Evolutionary conservation across 2,329 filamentous ascomycete species (phyloP), one percentile per base, ranked within the genome.

Genomic region (Emericellopsis atlantica): DNA sequence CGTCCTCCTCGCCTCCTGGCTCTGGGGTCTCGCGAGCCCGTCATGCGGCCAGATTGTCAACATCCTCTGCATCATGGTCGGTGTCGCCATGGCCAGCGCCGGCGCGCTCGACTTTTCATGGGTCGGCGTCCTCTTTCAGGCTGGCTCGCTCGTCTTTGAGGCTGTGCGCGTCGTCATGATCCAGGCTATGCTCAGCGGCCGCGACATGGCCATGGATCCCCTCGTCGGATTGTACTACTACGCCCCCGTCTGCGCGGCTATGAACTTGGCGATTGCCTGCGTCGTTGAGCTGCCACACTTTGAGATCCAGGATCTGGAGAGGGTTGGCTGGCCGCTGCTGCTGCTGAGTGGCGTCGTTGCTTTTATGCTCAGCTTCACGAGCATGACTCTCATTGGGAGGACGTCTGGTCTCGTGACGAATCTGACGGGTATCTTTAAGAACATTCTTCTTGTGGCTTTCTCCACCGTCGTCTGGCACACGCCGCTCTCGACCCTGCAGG

Each of bases 141-240:
- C 82, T 40, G 81, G 72, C 45, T 86, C 84, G 48, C 84, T 89
- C 49, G 57, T 81, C 40, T 90, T 89, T 54, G 86, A 93, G 65
- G 84, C 86, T 36, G 71, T 84, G 46, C 80, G 86, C 44, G 67
- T 92, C 47, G 81, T 88, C 62, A 87, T 93, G 83, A 84, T 92
- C 43, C 82, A 93, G 64, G 78, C 82, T 44, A 70, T 94, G 51
- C 75, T 93, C 40, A 84, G 79, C 55, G 79, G 73, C 26, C 72
- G 82, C 39, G 84, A 87, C 36, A 59, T 84, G 65, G 86, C 85
- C 67, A 92, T 93, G 86, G 84, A 92, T 54, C 85, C 86, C 29
- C 72, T 94, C 31, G 85, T 92, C 46, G 86, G 84, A 26, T 73
- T 93, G 18, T 93, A 93, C 71, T 93, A 93, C 69, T 93, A 86